Evolutionary conservation across 129 eudicot species (phyloP).

Genomic region (Ambrosia artemisiifolia): DNA sequence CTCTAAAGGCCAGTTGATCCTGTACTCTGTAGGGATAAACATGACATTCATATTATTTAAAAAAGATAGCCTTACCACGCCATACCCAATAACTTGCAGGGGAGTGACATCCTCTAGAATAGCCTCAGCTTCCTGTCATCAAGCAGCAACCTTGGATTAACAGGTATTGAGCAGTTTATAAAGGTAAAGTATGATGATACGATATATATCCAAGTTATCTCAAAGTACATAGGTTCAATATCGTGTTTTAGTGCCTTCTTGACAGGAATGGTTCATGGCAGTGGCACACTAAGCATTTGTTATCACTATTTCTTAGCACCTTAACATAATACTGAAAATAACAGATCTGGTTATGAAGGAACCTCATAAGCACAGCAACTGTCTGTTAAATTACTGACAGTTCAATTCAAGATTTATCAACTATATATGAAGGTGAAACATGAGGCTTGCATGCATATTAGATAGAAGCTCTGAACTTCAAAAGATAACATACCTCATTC

Average conservation of each 20-base stretch:
- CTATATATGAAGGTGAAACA: constrained; percentile 1
- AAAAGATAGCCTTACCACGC: constrained; percentile 57
- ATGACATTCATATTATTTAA: not conserved
- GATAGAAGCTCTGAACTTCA: not conserved
- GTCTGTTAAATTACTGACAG: not conserved
- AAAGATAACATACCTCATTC: constrained; percentile 58
- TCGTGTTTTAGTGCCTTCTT: too few species aligned
- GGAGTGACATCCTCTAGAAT: constrained; percentile 80
- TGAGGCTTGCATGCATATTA: not conserved
- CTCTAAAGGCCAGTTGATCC: not conserved
- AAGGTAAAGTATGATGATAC: constrained; percentile 3
- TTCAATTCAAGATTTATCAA: not conserved
- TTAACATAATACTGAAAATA: too few species aligned
- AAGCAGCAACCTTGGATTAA: constrained; percentile 13
- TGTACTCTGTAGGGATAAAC: not conserved
- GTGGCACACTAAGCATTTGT: too few species aligned
- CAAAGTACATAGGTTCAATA: too few species aligned
- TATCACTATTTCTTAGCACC: too few species aligned
- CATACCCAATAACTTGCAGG: constrained; percentile 57
- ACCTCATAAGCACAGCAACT: not conserved
- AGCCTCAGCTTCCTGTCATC: constrained; percentile 85
- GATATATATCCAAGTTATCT: constrained; percentile 11
- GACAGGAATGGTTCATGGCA: too few species aligned
- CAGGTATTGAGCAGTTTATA: constrained; percentile 14
- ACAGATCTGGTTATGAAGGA: not conserved